phyloP scores from a whole-genome alignment of 345 rosid species.

The Eucalyptus melliodora region DNA sequence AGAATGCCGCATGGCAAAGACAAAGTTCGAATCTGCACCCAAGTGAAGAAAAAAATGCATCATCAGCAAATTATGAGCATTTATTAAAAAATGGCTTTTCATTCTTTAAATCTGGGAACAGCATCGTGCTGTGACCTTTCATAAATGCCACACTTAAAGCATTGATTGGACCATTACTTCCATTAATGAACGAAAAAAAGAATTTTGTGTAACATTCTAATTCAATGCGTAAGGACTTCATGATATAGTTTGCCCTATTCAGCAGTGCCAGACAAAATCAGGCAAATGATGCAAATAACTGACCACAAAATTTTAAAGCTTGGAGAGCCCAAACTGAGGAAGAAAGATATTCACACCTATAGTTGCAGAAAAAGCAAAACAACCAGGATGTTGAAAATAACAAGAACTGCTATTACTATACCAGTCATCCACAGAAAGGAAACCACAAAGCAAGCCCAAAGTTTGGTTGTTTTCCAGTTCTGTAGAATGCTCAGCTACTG shows the following conservation, averaged over 20 bases:
- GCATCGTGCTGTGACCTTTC: neutral
- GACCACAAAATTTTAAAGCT: neutral
- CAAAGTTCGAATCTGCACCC: neutral
- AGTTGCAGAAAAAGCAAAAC: neutral
- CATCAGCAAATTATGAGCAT: neutral
- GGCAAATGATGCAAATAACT: neutral
- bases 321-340: neutral
- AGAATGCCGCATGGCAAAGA: neutral
- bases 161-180: neutral
- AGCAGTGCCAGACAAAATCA: neutral
- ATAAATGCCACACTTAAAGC: neutral
- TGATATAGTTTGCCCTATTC: neutral
- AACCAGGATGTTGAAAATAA: neutral
- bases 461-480: conserved; percentile 88
- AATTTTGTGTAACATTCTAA: neutral
- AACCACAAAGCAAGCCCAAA: conserved; percentile 87
- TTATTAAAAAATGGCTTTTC: neutral
- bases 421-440: conserved; percentile 97
- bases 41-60: neutral
- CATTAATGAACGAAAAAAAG: neutral
- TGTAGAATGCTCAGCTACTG: conserved; percentile 58
- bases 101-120: neutral
- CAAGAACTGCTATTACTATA: conserved; percentile 14
- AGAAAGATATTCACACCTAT: neutral
- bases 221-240: neutral